Evolutionary conservation across 1,139 yeast genomes (phyloP), one percentile per base, ranked within the genome.

Genomic region (Hansenula lynferdii): DNA sequence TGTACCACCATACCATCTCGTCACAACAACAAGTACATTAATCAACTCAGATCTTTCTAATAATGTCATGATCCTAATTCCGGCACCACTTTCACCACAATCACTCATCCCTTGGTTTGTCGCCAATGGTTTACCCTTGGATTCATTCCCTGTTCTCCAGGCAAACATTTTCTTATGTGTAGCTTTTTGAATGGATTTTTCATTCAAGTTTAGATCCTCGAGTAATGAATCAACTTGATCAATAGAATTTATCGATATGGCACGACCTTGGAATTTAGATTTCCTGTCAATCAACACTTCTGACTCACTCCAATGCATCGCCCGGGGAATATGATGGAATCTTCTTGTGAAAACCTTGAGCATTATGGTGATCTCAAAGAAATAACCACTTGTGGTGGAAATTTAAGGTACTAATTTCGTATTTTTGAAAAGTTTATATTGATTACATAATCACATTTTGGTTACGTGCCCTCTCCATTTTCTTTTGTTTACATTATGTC

Each of bases 1-100:
- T 0, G 67, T 68, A 0, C 90, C 89, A 2, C 85, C 86, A 53
- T 79, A 80, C 90, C 90, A 82, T 42, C 92, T 54, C 0, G 83
- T 75, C 1, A 80, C 89, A 14, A 81, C 74, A 0, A 81, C 70
- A 16, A 82, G 50, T 1, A 77, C 69, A 51, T 80, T 78, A 10
- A 65, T 58, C n/a, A 76, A 40, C 29, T 70, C 60, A 15, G 70
- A 56, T 25, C 74, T 58, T 26, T 71, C 74, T 22, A 83, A 46
- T 4, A 77, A 57, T 10, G 75, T 72, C 38, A 80, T 53, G 14
- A 83, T 48, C 39, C 79, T 60, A 14, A 63, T 54, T 0, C 89
- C 90, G 0, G 85, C 80, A 1, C 84, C 84, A 16, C 71, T 67
- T 50, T 83, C 92, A 1, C 85, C 85, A 50, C 77, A 66, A 53